These are phyloP conservation scores for Phtheirospermum japonicum DNA, from an alignment of 257 asterid genomes.

Conservation along the genomic window DNA sequence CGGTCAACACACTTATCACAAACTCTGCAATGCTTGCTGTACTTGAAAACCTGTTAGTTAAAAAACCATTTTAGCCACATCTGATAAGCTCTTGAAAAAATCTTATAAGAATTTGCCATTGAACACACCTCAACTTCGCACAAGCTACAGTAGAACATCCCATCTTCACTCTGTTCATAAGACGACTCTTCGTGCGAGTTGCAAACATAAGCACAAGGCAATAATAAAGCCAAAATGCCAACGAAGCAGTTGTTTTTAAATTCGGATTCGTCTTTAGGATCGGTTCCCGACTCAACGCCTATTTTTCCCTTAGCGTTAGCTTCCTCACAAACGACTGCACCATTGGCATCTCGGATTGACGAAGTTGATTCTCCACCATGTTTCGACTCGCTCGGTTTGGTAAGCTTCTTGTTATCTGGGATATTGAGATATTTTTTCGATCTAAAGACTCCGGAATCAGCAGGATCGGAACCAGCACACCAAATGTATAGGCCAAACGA, in stretches of 20 bases:
- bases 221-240: slow-evolving; percentile 43
- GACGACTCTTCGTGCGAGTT: slow-evolving; percentile 56
- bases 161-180: slow-evolving; percentile 85
- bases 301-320: slow-evolving; percentile 34
- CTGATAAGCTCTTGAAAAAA: no score
- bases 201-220: slow-evolving; percentile 74
- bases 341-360: slow-evolving; percentile 52
- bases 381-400: slow-evolving; percentile 42
- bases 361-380: slow-evolving; percentile 61
- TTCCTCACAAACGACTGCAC: slow-evolving; percentile 41
- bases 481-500: slow-evolving; percentile 85
- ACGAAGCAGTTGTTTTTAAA: slow-evolving; percentile 33
- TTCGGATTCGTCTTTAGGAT: slow-evolving; percentile 36
- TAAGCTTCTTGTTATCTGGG: slow-evolving; percentile 44
- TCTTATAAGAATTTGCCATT: neutral
- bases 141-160: slow-evolving; percentile 98
- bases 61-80: slow-evolving; percentile 13
- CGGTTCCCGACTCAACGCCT: slow-evolving; percentile 41
- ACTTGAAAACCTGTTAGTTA: slow-evolving; percentile 76
- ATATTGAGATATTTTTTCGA: slow-evolving; percentile 75
- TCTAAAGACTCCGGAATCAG: slow-evolving; percentile 83
- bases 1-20: slow-evolving; percentile 95
- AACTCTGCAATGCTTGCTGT: slow-evolving; percentile 98
- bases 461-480: slow-evolving; percentile 98
- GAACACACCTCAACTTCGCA: slow-evolving; percentile 91